Evolutionary conservation across 202 grass and related monocot species (phyloP), one percentile per base, ranked within the genome.

Genomic region (Saccharum hybrid): DNA sequence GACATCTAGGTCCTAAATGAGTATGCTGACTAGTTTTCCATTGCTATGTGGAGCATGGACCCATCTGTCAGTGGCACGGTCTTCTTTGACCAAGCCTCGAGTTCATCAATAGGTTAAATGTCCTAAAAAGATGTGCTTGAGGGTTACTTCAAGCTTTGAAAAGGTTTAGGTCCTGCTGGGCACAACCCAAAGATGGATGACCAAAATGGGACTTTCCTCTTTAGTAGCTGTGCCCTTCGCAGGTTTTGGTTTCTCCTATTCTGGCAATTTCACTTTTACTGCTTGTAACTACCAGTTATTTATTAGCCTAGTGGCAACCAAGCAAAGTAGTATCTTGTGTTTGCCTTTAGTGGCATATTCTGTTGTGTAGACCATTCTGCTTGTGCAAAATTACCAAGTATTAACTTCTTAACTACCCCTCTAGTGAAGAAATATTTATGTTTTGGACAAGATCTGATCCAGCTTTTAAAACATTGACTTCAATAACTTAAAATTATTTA

Each of bases 141-240:
- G 30, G 16, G 30, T 33, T 78, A 43, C 72, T 82, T 82, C 6
- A 68, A 71, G 60, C 60, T 85, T 77, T 72, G 26, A 66, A 89
- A 73, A 64, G 56, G 51, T 26, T 8, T 71, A 30, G 71, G 65
- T 63, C 38, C 52, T 33, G 62, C 6, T 37, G 21, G 10, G 52
- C 26, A 48, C 62, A 61, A 52, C 66, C 26, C 22, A 40, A 64
- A 76, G 71, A 39, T 56, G 54, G 56, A 38, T 22, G 56, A 48
- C 74, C 46, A 7, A 73, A 77, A 26, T 67, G 7, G 79, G 52
- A 67, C 46, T 59, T 85, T 80, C 40, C 57, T 23, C 78, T 85
- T 41, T 41, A n/a, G 37, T 72, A 79, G 46, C 21, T 43, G 41
- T 70, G 18, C 54, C 33, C 15, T 41, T 42, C 48, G 73, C 46